A percentile compares a stretch with the other conserved stretches of the same genome.
Evolutionary conservation across 2,329 filamentous ascomycete species (phyloP).

Genomic region (Neonectria neomacrospora): DNA sequence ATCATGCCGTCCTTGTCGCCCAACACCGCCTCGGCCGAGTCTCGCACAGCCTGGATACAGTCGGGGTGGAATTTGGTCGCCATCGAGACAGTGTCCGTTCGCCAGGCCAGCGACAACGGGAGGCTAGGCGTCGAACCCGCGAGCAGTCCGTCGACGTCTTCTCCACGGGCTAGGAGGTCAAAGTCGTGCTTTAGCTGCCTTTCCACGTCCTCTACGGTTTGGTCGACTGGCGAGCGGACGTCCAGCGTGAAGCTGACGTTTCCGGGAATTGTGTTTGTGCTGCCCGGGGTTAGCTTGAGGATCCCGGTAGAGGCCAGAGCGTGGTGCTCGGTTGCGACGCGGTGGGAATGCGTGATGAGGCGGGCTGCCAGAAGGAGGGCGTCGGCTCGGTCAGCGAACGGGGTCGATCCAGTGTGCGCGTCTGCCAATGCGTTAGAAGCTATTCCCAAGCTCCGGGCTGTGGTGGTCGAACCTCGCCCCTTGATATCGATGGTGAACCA

Average conservation of each 20-base stretch:
- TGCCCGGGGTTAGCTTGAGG: conserved; percentile 24
- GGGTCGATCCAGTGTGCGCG: conserved; percentile 32
- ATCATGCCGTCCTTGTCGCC: conserved; percentile 53
- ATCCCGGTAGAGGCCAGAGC: conserved; percentile 32
- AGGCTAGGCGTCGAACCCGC: conserved; percentile 31
- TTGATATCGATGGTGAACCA: conserved; percentile 47
- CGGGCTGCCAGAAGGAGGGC: conserved; percentile 30
- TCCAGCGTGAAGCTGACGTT: conserved; percentile 62
- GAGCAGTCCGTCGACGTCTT: conserved; percentile 53
- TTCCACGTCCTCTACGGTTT: conserved; percentile 60
- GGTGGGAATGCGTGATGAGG: conserved; percentile 29
- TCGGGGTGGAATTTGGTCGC: conserved; percentile 72
- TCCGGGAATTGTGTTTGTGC: conserved; percentile 34
- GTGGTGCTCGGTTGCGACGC: conserved; percentile 25
- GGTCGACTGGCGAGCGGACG: conserved; percentile 68
- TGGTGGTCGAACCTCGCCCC: conserved; percentile 42
- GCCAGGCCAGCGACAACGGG: conserved; percentile 56
- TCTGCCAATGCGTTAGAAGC: conserved; percentile 7
- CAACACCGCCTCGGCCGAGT: conserved; percentile 65
- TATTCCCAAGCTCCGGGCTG: not conserved
- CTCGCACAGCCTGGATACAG: conserved; percentile 72
- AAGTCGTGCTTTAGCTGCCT: conserved; percentile 37
- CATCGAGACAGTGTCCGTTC: conserved; percentile 67
- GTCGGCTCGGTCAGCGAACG: conserved; percentile 25
- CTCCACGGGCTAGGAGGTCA: conserved; percentile 42